These are phyloP conservation scores for Chlorociboria aeruginascens DNA, from an alignment of 495 filamentous ascomycete genomes.

Conservation along the genomic window DNA sequence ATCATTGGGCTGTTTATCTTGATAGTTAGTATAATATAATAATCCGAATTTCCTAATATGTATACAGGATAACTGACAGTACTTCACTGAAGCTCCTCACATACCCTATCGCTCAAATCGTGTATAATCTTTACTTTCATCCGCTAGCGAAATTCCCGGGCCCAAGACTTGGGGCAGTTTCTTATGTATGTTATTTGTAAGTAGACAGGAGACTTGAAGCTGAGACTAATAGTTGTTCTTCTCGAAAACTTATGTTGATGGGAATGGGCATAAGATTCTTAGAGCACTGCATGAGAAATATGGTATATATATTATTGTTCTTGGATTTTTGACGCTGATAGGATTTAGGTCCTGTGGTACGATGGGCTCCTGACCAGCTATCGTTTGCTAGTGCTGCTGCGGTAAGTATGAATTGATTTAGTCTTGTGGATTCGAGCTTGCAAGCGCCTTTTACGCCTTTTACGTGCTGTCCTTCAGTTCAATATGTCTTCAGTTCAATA, in stretches of 20 bases:
- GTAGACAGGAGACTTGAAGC: constrained; percentile 3
- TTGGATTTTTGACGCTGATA: constrained; percentile 31
- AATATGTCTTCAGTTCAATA: no score
- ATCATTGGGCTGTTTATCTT: no score
- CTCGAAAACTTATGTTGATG: background rate
- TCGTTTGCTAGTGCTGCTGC: background rate
- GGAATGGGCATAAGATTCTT: background rate
- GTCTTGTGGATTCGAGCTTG: background rate
- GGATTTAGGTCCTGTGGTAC: constrained; percentile 34
- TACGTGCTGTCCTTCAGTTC: no score
- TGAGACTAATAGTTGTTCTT: constrained; percentile 1
- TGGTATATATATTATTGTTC: constrained; percentile 40
- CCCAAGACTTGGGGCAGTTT: background rate
- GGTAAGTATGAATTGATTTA: background rate
- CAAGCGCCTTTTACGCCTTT: background rate
- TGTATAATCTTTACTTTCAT: constrained; percentile 2
- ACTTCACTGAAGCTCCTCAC: background rate
- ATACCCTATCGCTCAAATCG: background rate
- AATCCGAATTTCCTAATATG: no score
- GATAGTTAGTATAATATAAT: no score
- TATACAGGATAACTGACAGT: no score
- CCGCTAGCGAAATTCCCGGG: constrained; percentile 1
- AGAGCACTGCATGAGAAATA: constrained; percentile 32
- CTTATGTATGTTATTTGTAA: constrained; percentile 2
- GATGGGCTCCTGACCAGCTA: constrained; percentile 1